Percentiles rank a stretch among this genome's conserved stretches.
phyloP scores from a whole-genome alignment of 2,329 filamentous ascomycete genomes.

The Aspergillus pseudoterreus region DNA sequence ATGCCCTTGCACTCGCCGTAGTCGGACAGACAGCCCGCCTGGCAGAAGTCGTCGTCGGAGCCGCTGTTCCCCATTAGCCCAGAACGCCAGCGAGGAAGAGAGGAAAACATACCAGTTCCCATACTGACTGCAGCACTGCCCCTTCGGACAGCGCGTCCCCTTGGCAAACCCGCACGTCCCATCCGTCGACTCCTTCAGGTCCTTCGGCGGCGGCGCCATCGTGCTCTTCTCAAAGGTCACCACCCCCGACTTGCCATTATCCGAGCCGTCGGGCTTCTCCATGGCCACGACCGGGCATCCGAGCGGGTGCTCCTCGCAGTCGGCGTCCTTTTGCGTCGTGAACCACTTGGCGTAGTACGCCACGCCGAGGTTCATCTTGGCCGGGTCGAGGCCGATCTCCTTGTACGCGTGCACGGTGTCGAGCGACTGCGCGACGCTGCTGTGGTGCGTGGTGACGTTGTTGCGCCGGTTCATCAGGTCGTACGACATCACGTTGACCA shows the following conservation, averaged over 20 bases:
- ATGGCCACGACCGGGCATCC: slow-evolving; percentile 59
- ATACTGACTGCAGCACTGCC: slow-evolving; percentile 34
- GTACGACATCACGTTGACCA: slow-evolving; percentile 69
- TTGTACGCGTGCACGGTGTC: slow-evolving; percentile 58
- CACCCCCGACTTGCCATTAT: slow-evolving; percentile 52
- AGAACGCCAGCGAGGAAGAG: not conserved
- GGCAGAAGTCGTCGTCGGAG: slow-evolving; percentile 27
- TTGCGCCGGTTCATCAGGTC: slow-evolving; percentile 70
- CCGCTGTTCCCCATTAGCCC: slow-evolving; percentile 27
- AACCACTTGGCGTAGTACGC: slow-evolving; percentile 70
- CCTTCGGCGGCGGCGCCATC: slow-evolving; percentile 19
- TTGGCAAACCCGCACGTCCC: slow-evolving; percentile 31
- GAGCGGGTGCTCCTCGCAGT: slow-evolving; percentile 47
- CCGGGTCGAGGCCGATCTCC: slow-evolving; percentile 51
- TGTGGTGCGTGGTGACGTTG: slow-evolving; percentile 61
- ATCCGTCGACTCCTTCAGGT: slow-evolving; percentile 25
- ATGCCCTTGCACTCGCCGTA: slow-evolving; percentile 42
- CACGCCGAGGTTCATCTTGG: slow-evolving; percentile 63
- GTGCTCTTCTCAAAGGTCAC: slow-evolving; percentile 47
- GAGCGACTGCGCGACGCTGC: slow-evolving; percentile 55
- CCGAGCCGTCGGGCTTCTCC: slow-evolving; percentile 58
- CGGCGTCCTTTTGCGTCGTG: slow-evolving; percentile 47
- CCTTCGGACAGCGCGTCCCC: slow-evolving; percentile 26
- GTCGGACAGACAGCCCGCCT: slow-evolving; percentile 34
- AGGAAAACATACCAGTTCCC: slow-evolving; percentile 30